These are phyloP conservation scores for Fusarium sp. DNA, from an alignment of 2,329 filamentous ascomycete species.

Conservation along the genomic window DNA sequence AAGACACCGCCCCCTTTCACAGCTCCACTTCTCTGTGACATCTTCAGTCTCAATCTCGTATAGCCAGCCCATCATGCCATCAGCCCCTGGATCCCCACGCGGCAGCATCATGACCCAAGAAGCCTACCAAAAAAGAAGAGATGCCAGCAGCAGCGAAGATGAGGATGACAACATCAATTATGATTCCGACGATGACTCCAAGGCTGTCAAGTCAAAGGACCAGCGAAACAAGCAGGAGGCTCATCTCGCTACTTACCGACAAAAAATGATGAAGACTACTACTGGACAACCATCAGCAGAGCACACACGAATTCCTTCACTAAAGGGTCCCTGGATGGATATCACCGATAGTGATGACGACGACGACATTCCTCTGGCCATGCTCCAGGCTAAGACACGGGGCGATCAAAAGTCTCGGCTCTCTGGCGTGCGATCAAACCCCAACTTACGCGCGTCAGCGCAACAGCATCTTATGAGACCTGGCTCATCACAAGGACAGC, in stretches of 20 bases:
- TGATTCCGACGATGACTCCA: constrained; percentile 19
- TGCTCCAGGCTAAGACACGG: constrained; percentile 15
- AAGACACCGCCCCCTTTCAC: neutral
- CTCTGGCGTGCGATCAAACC: constrained; percentile 23
- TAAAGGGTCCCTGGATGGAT: constrained; percentile 13
- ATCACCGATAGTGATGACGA: constrained; percentile 9
- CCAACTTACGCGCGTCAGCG: constrained; percentile 24
- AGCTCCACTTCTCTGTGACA: neutral
- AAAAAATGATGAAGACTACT: constrained; percentile 39
- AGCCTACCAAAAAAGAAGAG: constrained; percentile 22
- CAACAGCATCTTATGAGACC: constrained; percentile 29
- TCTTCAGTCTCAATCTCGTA: neutral
- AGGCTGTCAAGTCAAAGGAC: constrained; percentile 8
- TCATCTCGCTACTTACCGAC: constrained; percentile 27
- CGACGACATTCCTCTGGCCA: constrained; percentile 30
- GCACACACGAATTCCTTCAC: constrained; percentile 7
- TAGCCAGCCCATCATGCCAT: constrained; percentile 13
- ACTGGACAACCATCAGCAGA: constrained; percentile 3
- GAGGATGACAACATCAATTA: constrained; percentile 31
- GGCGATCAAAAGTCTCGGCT: constrained; percentile 8
- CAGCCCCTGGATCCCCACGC: constrained; percentile 21
- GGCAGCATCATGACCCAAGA: constrained; percentile 35
- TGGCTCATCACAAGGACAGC: constrained; percentile 23
- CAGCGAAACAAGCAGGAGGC: constrained; percentile 30
- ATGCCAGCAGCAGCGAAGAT: constrained; percentile 8